phyloP scores from a whole-genome alignment of 129 eudicot species.

The Mikania micrantha region DNA sequence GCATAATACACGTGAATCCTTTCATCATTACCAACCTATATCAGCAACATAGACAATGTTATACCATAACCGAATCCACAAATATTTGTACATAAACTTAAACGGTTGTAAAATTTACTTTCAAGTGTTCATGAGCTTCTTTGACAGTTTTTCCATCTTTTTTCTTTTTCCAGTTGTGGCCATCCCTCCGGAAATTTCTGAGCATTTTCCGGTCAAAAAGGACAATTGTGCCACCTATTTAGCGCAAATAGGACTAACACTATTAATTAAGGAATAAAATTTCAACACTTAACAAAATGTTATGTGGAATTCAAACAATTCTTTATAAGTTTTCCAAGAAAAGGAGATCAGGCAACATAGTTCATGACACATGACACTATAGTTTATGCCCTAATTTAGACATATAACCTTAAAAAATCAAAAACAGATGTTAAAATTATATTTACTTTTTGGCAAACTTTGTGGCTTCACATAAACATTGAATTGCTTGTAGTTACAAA shows the following conservation, averaged over 20 bases:
- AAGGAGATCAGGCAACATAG: not conserved
- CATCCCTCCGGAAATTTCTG: conserved; percentile 94
- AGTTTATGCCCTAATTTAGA: not conserved
- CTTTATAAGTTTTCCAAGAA: not conserved
- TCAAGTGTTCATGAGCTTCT: conserved; percentile 98
- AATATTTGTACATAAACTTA: not conserved
- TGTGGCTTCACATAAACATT: conserved; percentile 68
- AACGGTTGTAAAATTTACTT: conserved; percentile 34
- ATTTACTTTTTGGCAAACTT: conserved; percentile 75
- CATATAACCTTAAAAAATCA: conserved; percentile 12
- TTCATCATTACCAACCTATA: conserved; percentile 85
- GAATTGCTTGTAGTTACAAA: conserved; percentile 67
- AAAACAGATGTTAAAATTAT: not conserved
- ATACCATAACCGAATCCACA: not conserved
- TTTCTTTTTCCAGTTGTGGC: conserved; percentile 94
- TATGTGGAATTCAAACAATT: not conserved
- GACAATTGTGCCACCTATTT: conserved; percentile 76
- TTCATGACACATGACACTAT: not conserved
- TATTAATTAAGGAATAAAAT: not conserved
- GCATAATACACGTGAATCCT: conserved; percentile 97
- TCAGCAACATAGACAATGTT: not conserved
- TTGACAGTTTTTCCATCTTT: conserved; percentile 94
- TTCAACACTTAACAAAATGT: not conserved
- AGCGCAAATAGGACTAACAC: conserved; percentile 12
- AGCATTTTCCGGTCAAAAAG: conserved; percentile 89